Conservation (phyloP, 164 flowering plant species). For the Chimonanthus salicifolius region DNA sequence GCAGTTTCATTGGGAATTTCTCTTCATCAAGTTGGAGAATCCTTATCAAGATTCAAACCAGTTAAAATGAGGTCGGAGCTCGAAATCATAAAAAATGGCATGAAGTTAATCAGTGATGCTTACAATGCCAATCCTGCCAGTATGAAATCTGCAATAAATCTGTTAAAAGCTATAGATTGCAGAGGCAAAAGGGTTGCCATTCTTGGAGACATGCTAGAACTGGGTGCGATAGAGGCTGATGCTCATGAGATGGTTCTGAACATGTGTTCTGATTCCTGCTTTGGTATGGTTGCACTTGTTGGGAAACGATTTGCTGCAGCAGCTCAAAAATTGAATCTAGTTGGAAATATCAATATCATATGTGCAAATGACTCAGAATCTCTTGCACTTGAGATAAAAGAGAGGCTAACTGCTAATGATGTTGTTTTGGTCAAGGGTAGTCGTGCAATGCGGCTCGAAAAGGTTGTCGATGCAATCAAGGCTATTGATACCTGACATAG, state of each 20-base stretch:
- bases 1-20: constrained; percentile 24
- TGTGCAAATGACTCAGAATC: constrained; percentile 13
- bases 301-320: constrained; percentile 24
- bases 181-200: constrained; percentile 27
- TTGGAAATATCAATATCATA: constrained; percentile 12
- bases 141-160: constrained; percentile 24
- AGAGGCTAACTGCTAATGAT: constrained; percentile 15
- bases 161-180: constrained; percentile 24
- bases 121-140: constrained; percentile 34
- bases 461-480: constrained; percentile 23
- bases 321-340: constrained; percentile 19
- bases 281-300: constrained; percentile 26
- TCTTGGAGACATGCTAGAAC: constrained; percentile 37
- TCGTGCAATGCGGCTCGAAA: constrained; percentile 28
- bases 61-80: constrained; percentile 30
- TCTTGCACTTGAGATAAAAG: constrained; percentile 16
- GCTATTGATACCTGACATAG: not conserved
- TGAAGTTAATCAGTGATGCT: constrained; percentile 27
- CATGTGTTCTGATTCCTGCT: constrained; percentile 14
- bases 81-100: constrained; percentile 23
- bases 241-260: constrained; percentile 23
- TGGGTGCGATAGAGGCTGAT: constrained; percentile 20
- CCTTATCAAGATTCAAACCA: constrained; percentile 24
- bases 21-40: constrained; percentile 24
- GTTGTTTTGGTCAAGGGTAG: constrained; percentile 36